Base-by-base conservation (phyloP, 768 basidiomycete species). In the Russula lepida region DNA sequence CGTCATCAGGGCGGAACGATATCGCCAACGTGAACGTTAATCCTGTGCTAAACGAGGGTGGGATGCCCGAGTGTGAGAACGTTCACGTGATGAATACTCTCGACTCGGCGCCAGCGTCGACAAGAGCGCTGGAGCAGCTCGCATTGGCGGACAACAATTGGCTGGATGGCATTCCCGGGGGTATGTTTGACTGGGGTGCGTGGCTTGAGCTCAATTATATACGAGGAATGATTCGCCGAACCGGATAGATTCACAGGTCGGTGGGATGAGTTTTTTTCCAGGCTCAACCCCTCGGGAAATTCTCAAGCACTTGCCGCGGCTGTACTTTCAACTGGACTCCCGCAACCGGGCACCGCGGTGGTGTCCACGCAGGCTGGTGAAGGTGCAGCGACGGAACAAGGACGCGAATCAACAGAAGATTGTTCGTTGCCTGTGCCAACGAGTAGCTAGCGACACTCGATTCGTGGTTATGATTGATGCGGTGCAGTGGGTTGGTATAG, bases 141-240 rank as follows among this genome's bases (percentile, higher is more conserved):
- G 82, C 84, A 33, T 77, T 84, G 75, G 80, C 81, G 21, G 87
- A 89, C 69, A 81, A 74, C 61, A 85, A 81, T 19, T 80, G 88
- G 58, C 74, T 92, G 71, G 88, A 90, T 62, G 88, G 88, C 1
- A 83, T 92, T 55, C 90, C 90, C 46, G 85, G 84, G 4, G 80
- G 82, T 21, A 91, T 92, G 88, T 92, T 90, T 72, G 89, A 92
- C 71, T 92, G 88, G 88, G 82, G 89, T 89, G 67, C 65, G 79
- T 77, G 6, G 7, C 57, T 15, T 59, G 19, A 50, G 23, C 25
- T 46, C 54, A 62, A 46, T 54, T 54, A 44, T 54, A 44, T 28
- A 55, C 23, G 37, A 51, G 64, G 64, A 53, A 23, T n/a, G 47
- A 25, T 60, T 51, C 7, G 39, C 23, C 43, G n/a, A 44, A 32